Evolutionary conservation across 306 rosid genomes (phyloP), one percentile per base, ranked within the genome.

Genomic region (Fragaria nilgerrensis): DNA sequence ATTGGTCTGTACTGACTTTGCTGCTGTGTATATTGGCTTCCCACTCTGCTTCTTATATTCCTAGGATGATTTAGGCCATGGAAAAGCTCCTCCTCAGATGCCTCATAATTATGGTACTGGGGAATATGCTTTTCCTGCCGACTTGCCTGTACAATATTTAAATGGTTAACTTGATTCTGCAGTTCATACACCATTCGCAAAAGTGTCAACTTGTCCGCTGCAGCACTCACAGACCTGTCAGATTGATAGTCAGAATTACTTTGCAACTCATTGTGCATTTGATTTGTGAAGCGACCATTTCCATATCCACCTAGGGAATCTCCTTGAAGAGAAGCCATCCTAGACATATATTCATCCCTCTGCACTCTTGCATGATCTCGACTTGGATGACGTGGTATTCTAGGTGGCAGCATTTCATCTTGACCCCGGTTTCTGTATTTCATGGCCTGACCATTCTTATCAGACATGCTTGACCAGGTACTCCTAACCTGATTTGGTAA

Each of bases 161-260:
- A 27, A 83, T 74, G 86, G 79, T 83, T 71, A 70, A 91, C 88
- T 79, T 88, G 85, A 74, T 87, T 80, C 79, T 91, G 92, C 89
- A 95, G 72, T 78, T 86, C 87, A 49, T 79, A 22, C 64, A 91
- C 86, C 86, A 89, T 87, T 83, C 81, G 84, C 82, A 87, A 27
- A 79, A 96, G 77, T 76, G 82, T 83, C 85, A 77, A 43, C 91
- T 90, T 88, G 76, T 89, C 91, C 47, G 72, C 87, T 72, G 84
- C 90, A 67, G 84, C 78, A 67, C 82, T 85, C 75, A 79, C 81
- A 52, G 47, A 68, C 37, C 56, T 77, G 14, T 78, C 88, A 43
- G 69, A 79, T 62, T 74, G 81, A 81, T 85, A 75, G 82, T 88
- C 82, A 66, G 94, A 75, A 62, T 81, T 71, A 79, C 70, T 20